Evolutionary conservation across 768 basidiomycete species (phyloP).

Genomic region (Leccinum pellstonianum): DNA sequence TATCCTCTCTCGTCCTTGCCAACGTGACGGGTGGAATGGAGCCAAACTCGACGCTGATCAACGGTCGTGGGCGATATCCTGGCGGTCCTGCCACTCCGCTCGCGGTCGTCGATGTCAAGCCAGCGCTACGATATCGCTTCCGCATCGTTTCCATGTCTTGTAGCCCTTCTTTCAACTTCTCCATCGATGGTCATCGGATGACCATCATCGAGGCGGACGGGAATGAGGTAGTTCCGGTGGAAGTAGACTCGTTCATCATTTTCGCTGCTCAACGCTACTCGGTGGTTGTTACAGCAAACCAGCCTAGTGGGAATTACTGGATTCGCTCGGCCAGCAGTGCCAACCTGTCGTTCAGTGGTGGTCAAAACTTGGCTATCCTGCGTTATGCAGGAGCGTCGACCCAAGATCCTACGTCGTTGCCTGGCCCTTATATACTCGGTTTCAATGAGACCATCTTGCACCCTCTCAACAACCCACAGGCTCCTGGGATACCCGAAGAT

Average conservation of each 20-base stretch:
- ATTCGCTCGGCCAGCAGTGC: conserved; percentile 40
- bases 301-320: conserved; percentile 55
- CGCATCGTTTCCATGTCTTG: conserved; percentile 53
- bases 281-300: conserved; percentile 45
- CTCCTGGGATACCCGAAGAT: conserved; percentile 37
- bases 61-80: conserved; percentile 47
- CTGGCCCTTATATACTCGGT: conserved; percentile 26
- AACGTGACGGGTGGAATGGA: conserved; percentile 7
- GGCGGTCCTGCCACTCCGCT: conserved; percentile 42
- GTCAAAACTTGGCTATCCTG: conserved; percentile 50
- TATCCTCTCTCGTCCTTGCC: conserved; percentile 19
- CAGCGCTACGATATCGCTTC: conserved; percentile 49
- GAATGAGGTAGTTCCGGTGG: conserved; percentile 39
- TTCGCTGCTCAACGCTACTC: conserved; percentile 44
- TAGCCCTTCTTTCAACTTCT: conserved; percentile 39
- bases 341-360: conserved; percentile 30
- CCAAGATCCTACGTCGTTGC: conserved; percentile 42
- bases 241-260: conserved; percentile 38
- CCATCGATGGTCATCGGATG: conserved; percentile 46
- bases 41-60: conserved; percentile 48
- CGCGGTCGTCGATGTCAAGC: conserved; percentile 44
- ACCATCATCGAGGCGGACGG: conserved; percentile 57
- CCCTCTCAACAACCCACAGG: conserved; percentile 30
- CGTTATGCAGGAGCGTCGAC: conserved; percentile 46
- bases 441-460: conserved; percentile 43